Conservation (phyloP, 2,329 filamentous ascomycete genomes). For the Emmonsiellopsis sp. region DNA sequence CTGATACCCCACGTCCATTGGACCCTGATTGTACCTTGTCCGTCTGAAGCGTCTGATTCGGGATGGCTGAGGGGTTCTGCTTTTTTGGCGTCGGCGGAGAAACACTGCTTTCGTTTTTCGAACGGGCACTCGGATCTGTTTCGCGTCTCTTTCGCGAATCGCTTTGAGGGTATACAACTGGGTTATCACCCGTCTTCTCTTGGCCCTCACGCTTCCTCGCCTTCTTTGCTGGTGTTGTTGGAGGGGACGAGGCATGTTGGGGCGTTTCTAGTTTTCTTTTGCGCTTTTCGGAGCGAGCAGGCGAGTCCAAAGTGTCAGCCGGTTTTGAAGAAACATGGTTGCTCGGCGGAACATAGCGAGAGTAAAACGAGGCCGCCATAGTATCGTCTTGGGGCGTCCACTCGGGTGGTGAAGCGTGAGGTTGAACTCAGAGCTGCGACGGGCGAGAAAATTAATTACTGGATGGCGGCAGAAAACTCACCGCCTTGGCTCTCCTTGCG, state of each 20-base stretch:
- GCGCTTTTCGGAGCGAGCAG: conserved; percentile 9
- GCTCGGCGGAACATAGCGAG: conserved; percentile 36
- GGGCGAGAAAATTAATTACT: background rate
- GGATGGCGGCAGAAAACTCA: conserved; percentile 6
- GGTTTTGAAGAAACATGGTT: background rate
- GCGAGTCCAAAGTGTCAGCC: background rate
- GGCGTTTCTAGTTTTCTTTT: conserved; percentile 9
- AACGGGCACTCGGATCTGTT: background rate
- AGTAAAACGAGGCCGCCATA: conserved; percentile 40
- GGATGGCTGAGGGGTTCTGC: background rate
- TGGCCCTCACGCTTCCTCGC: conserved; percentile 31
- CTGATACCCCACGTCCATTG: conserved; percentile 3
- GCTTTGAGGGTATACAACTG: background rate
- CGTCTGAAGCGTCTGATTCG: conserved; percentile 1
- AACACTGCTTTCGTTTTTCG: conserved; percentile 1
- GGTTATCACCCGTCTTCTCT: conserved; percentile 13
- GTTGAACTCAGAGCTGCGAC: background rate
- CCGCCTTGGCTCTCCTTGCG: conserved; percentile 9
- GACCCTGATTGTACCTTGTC: conserved; percentile 12
- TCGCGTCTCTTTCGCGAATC: background rate
- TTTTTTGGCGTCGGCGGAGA: background rate
- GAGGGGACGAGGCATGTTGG: background rate
- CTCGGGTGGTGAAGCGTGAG: background rate
- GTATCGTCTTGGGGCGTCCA: conserved; percentile 2
- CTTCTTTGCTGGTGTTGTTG: conserved; percentile 14